Evolutionary conservation across 2,329 filamentous ascomycete genomes (phyloP), one percentile per base, ranked within the genome.

Genomic region (Aspergillus sp.): DNA sequence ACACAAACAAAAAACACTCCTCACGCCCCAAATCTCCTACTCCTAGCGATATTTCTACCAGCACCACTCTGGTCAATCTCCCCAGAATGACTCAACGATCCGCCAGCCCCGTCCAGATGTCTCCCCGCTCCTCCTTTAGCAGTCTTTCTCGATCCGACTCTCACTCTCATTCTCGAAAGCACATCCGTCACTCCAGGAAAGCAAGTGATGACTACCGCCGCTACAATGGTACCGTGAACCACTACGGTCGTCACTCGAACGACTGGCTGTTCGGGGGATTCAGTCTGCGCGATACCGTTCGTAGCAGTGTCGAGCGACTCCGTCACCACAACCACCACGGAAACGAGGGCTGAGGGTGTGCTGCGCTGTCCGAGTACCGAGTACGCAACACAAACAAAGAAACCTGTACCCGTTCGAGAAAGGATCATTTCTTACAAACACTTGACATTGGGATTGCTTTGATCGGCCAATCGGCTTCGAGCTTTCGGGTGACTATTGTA

Each of bases 241-340:
- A 77, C 48, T 74, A 64, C 46, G 74, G 74, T 12, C 69, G 74
- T 7, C 74, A 77, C 57, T 70, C 68, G 15, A 76, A 77, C 47
- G 71, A 76, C 46, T 78, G 75, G 75, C 63, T 78, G 4, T 77
- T 77, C 49, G 68, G 69, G 17, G 71, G 73, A 1, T 73, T 76
- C 56, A 74, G 71, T 53, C 59, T 77, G 3, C 66, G 67, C 4
- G 70, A 74, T 30, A 71, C 72, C 5, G 69, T 74, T 20, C 67
- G 66, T 3, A 71, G 71, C 35, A 66, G 67, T 35, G 60, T 71
- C 17, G 65, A 67, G 30, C 66, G 63, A 49, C 37, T 71, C n/a
- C 59, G 58, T 43, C 51, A 54, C 41, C 49, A 53, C 38, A 10
- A 10, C 17, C n/a, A 43, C 48, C 41, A 55, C 13, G 61, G 60